These are phyloP conservation scores for Acorus gramineus DNA, from an alignment of 106 monocot species.

Conservation along the genomic window DNA sequence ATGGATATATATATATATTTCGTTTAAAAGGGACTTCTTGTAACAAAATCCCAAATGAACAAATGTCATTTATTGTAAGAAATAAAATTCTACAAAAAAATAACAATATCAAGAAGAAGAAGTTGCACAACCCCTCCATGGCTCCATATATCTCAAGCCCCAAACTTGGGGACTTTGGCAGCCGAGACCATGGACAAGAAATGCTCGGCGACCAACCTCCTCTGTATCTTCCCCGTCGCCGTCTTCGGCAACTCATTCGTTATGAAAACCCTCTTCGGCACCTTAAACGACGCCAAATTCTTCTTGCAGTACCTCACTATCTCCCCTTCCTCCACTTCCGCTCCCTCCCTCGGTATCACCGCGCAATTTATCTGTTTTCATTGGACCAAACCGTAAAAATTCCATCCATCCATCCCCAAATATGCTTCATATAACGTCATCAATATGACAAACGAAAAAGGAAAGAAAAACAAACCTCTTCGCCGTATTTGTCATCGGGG, in stretches of 20 bases:
- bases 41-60: too few relatives aligned
- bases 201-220: slow-evolving; percentile 67
- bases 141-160: slow-evolving; percentile 12
- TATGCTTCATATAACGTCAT: neutral
- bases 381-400: neutral
- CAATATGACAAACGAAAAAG: too few relatives aligned
- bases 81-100: too few relatives aligned
- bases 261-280: slow-evolving; percentile 75
- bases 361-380: slow-evolving; percentile 77
- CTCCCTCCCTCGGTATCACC: slow-evolving; percentile 54
- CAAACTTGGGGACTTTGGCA: slow-evolving; percentile 17
- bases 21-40: too few relatives aligned
- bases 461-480: slow-evolving; percentile 43
- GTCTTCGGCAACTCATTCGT: slow-evolving; percentile 69
- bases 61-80: too few relatives aligned
- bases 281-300: slow-evolving; percentile 83
- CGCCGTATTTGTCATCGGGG: slow-evolving; percentile 84
- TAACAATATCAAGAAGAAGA: too few relatives aligned
- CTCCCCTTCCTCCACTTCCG: slow-evolving; percentile 33
- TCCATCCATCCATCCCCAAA: neutral
- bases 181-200: slow-evolving; percentile 28
- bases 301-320: slow-evolving; percentile 52
- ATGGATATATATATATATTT: too few relatives aligned
- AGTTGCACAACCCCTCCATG: too few relatives aligned
- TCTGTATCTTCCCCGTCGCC: slow-evolving; percentile 90